These are phyloP conservation scores for Boletus fagicola DNA, from an alignment of 768 basidiomycete genomes.

Conservation along the genomic window DNA sequence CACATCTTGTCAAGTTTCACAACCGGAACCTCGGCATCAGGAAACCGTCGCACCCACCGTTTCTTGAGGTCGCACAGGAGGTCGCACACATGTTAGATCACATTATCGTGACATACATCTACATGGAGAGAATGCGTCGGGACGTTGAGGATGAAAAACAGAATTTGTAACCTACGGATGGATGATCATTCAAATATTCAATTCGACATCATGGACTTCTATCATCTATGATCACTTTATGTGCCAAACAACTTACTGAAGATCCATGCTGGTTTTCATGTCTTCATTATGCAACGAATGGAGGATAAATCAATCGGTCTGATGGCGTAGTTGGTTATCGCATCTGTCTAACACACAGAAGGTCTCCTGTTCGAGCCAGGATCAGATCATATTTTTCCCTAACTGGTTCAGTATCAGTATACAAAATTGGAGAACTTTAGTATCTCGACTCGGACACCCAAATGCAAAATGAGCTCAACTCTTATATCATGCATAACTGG, in stretches of 20 bases:
- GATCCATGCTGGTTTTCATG: neutral
- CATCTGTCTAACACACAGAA: slow-evolving; percentile 83
- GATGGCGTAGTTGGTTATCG: slow-evolving; percentile 84
- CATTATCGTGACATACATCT: slow-evolving; percentile 35
- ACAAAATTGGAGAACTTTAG: too few species aligned
- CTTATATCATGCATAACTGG: too few species aligned
- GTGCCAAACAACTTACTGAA: neutral
- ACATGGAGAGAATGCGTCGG: slow-evolving; percentile 29
- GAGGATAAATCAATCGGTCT: slow-evolving; percentile 8
- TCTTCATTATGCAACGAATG: neutral
- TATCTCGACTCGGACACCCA: too few species aligned
- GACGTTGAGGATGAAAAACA: slow-evolving; percentile 20
- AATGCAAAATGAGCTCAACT: neutral
- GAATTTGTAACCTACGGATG: neutral
- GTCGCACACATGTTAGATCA: slow-evolving; percentile 31
- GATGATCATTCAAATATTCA: neutral
- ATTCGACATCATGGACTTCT: neutral
- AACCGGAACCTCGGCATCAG: slow-evolving; percentile 18
- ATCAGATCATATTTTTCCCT: slow-evolving; percentile 35
- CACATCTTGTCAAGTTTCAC: slow-evolving; percentile 19
- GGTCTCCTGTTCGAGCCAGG: slow-evolving; percentile 72
- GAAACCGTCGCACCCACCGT: slow-evolving; percentile 18
- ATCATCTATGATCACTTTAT: neutral
- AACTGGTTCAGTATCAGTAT: too few species aligned
- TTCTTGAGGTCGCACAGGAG: slow-evolving; percentile 28